Base-by-base conservation (phyloP, 2,329 filamentous ascomycete species). In the Lachnellula subtilissima region DNA sequence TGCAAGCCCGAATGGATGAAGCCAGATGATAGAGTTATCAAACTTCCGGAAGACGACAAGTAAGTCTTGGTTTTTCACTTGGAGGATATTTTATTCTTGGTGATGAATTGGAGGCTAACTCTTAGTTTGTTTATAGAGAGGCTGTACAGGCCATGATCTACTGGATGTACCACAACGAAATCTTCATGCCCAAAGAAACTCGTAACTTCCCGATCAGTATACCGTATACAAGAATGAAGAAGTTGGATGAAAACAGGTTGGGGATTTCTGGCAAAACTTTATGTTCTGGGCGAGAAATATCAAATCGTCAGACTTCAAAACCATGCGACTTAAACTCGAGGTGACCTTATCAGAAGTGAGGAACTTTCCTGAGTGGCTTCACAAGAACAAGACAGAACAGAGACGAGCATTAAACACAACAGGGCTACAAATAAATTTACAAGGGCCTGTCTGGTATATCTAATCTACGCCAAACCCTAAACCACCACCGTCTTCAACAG, bases 401-500 rank as follows among this genome's bases (percentile, higher is more conserved):
- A 32, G 28, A 32, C 28, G 9, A 32, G 28, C 28, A 11, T 42
- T 17, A 5, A 3, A 11, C 42, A 23, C 11, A 32, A 25, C 45
- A 4, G 9, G 4, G 12, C 12, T 47, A 32, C 12, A 47, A 6
- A 35, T 32, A 47, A 32, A 32, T 32, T 28, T 32, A 32, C 28
- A 32, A 11, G 28, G 22, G 19, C 50, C 23, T 47, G 47, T 32
- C 28, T 32, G 28, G 28, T 11, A 32, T 11, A 11, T 11, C 28
- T 32, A 32, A 32, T 32, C 8, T 42, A 47, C 6, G 7, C n/a
- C 23, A 32, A 42, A 47, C 39, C 25, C 52, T 61, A 67, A 43
- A 65, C 65, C 52, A 59, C 66, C 17, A 71, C 61, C 9, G 54
- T 69, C 69, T 79, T 79, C 67, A 97, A 75, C 57, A 99, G 76